Conservation (phyloP, 2,329 filamentous ascomycete species). For the Triangularia setosa region DNA sequence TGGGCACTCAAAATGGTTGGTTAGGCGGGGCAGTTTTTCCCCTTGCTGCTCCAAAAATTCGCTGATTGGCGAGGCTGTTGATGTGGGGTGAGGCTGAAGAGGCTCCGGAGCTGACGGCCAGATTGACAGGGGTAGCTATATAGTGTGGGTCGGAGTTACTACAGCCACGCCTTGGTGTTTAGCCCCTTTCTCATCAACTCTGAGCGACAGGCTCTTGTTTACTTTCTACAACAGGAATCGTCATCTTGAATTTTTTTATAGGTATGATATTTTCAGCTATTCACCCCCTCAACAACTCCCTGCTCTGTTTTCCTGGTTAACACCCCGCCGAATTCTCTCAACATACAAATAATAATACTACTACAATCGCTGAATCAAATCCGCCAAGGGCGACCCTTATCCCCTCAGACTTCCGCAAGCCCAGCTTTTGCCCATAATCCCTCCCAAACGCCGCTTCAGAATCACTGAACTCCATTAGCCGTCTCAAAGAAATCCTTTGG, state of each 20-base stretch:
- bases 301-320: background rate
- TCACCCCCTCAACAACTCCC: background rate
- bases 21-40: background rate
- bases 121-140: background rate
- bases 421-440: background rate
- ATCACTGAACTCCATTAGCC: conserved; percentile 28
- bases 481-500: conserved; percentile 58
- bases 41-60: background rate
- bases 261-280: background rate
- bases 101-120: background rate
- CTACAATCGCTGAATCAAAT: background rate
- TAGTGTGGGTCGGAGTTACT: background rate
- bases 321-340: background rate
- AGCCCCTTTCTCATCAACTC: background rate
- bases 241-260: background rate
- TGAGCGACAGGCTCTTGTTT: background rate
- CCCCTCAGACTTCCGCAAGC: background rate
- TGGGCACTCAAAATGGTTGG: background rate
- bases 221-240: background rate
- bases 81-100: conserved; percentile 18
- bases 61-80: conserved; percentile 8
- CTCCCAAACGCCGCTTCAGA: background rate
- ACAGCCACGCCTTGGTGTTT: background rate
- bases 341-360: background rate
- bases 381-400: no score